Percentiles rank a stretch among this genome's conserved stretches.
These are phyloP conservation scores for Ceratocystis harringtonii DNA, from an alignment of 2,329 filamentous ascomycete genomes.

Conservation along the genomic window DNA sequence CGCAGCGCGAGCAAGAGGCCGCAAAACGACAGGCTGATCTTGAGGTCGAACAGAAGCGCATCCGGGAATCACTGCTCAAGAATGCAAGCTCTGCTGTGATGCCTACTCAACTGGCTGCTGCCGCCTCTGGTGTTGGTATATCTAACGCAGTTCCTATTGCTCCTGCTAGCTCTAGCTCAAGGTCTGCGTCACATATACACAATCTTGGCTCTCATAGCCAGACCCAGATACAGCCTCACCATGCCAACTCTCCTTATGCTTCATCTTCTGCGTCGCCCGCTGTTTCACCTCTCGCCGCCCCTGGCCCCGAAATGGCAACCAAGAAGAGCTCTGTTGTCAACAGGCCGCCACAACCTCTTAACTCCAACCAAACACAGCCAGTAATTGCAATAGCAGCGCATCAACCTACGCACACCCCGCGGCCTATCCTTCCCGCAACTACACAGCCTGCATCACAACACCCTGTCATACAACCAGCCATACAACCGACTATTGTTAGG, in stretches of 20 bases:
- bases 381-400: background rate
- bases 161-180: background rate
- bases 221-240: background rate
- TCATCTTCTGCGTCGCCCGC: background rate
- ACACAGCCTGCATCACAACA: background rate
- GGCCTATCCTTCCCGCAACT: background rate
- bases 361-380: background rate
- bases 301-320: conserved; percentile 12
- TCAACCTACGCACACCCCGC: background rate
- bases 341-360: conserved; percentile 4
- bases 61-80: conserved; percentile 11
- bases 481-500: background rate
- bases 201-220: background rate
- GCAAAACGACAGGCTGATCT: conserved; percentile 8
- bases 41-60: conserved; percentile 12
- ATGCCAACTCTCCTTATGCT: background rate
- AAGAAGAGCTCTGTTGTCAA: conserved; percentile 8
- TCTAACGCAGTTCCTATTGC: conserved; percentile 12
- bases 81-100: conserved; percentile 2
- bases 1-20: conserved; percentile 12
- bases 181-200: background rate
- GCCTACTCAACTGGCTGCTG: conserved; percentile 9
- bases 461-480: background rate
- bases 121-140: conserved; percentile 11
- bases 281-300: conserved; percentile 13